Evolutionary conservation across 306 rosid genomes (phyloP).

Genomic region (Clitoria ternatea): DNA sequence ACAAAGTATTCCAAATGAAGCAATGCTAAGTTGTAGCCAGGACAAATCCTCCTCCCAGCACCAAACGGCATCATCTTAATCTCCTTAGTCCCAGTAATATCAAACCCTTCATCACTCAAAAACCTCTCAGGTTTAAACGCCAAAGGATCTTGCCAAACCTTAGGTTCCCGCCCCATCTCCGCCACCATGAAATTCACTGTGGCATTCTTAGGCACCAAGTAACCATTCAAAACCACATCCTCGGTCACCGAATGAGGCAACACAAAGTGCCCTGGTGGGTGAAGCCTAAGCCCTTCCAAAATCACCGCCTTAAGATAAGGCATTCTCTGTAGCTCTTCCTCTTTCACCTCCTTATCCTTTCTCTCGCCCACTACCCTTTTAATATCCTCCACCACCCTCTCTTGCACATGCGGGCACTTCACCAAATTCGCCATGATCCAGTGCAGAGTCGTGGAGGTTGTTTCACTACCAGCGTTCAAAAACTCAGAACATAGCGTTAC

Average conservation of each 20-base stretch:
- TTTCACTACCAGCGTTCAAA: slow-evolving; percentile 27
- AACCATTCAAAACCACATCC: slow-evolving; percentile 25
- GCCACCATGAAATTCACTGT: slow-evolving; percentile 39
- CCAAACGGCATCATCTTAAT: slow-evolving; percentile 48
- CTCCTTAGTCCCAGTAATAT: slow-evolving; percentile 28
- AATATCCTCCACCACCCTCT: slow-evolving; percentile 25
- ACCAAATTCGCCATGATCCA: slow-evolving; percentile 50
- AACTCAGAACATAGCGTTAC: slow-evolving; percentile 29
- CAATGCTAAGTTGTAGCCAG: slow-evolving; percentile 24
- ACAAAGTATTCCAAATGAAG: slow-evolving; percentile 36
- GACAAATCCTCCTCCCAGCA: slow-evolving; percentile 42
- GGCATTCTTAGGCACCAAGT: slow-evolving; percentile 14
- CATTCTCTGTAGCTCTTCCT: slow-evolving; percentile 26
- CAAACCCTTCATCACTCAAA: slow-evolving; percentile 11
- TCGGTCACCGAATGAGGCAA: slow-evolving; percentile 26
- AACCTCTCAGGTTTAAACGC: slow-evolving; percentile 41
- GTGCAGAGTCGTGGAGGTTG: slow-evolving; percentile 26
- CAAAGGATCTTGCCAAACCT: slow-evolving; percentile 39
- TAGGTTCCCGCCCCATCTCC: slow-evolving; percentile 37
- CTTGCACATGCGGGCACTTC: slow-evolving; percentile 25
- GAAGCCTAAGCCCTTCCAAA: slow-evolving; percentile 39
- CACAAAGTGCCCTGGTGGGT: slow-evolving; percentile 38
- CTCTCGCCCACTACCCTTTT: background rate
- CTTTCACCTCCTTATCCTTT: slow-evolving; percentile 18
- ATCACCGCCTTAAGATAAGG: slow-evolving; percentile 31